Conservation (phyloP, 345 rosid genomes). For the Camelina sativa region DNA sequence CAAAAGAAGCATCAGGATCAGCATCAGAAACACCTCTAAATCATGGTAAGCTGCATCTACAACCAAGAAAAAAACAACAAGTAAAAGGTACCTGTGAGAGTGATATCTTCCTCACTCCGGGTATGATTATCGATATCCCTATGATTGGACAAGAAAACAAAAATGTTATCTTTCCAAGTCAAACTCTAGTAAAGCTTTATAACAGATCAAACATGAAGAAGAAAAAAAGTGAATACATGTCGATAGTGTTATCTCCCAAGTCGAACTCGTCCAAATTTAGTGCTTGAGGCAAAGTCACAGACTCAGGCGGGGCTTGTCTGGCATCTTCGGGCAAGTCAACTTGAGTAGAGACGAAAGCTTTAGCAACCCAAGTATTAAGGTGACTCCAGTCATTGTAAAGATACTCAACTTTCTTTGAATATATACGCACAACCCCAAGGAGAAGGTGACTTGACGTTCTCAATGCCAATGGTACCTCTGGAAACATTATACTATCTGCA, state of each 20-base stretch:
- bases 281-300: slow-evolving; percentile 71
- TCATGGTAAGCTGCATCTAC: not conserved
- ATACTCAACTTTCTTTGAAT: slow-evolving; percentile 86
- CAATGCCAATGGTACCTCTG: slow-evolving; percentile 79
- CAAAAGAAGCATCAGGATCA: not conserved
- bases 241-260: slow-evolving; percentile 49
- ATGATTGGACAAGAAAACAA: slow-evolving; percentile 8
- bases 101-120: slow-evolving; percentile 68
- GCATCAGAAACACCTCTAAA: slow-evolving; percentile 5
- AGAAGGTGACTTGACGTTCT: slow-evolving; percentile 86
- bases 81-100: slow-evolving; percentile 56
- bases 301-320: slow-evolving; percentile 63
- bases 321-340: slow-evolving; percentile 78
- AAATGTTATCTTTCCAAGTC: not conserved
- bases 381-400: slow-evolving; percentile 70
- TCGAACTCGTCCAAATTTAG: slow-evolving; percentile 73
- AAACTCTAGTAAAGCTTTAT: not conserved
- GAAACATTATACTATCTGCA: slow-evolving; percentile 71
- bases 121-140: slow-evolving; percentile 63
- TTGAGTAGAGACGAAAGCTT: slow-evolving; percentile 56
- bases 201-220: slow-evolving; percentile 8
- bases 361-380: slow-evolving; percentile 53
- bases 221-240: slow-evolving; percentile 45
- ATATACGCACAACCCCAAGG: slow-evolving; percentile 88
- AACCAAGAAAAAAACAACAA: not conserved